Evolutionary conservation across 2,329 filamentous ascomycete genomes (phyloP).

Genomic region (Albophoma yamanashiensis): DNA sequence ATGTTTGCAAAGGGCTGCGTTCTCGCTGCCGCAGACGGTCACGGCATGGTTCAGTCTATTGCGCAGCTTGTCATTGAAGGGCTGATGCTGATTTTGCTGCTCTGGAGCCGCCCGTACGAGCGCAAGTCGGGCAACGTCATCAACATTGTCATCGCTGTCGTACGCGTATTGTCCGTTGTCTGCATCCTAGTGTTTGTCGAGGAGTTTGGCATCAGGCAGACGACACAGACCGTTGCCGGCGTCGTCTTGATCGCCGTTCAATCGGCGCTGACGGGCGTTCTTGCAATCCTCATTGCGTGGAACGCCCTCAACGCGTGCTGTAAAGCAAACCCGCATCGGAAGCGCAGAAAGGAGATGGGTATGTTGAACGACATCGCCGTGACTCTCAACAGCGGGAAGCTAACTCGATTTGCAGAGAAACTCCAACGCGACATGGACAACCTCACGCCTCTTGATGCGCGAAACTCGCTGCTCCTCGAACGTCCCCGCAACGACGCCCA

Average conservation of each 20-base stretch:
- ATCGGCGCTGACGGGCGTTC: conserved; percentile 66
- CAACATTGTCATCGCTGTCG: conserved; percentile 83
- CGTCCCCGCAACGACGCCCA: conserved; percentile 25
- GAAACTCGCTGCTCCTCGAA: conserved; percentile 74
- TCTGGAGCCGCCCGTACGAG: conserved; percentile 81
- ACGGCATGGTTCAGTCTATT: conserved; percentile 71
- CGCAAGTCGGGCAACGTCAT: conserved; percentile 83
- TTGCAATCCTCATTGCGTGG: conserved; percentile 80
- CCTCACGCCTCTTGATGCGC: conserved; percentile 77
- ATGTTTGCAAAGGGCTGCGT: conserved; percentile 82
- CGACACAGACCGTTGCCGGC: conserved; percentile 87
- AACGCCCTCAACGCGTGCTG: conserved; percentile 77
- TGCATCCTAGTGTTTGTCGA: conserved; percentile 93
- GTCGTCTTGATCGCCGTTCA: conserved; percentile 92
- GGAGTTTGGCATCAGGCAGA: conserved; percentile 79
- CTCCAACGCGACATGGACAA: conserved; percentile 65
- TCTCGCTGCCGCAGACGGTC: conserved; percentile 74
- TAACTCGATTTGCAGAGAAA: conserved; percentile 49
- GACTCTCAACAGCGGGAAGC: not conserved
- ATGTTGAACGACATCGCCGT: conserved; percentile 28
- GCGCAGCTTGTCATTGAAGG: conserved; percentile 74
- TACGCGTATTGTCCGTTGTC: conserved; percentile 77
- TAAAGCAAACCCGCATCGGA: conserved; percentile 83
- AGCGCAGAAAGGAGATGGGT: conserved; percentile 82
- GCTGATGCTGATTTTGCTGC: conserved; percentile 64